These are phyloP conservation scores for Melastoma malabathricum DNA, from an alignment of 345 rosid species.

Conservation along the genomic window DNA sequence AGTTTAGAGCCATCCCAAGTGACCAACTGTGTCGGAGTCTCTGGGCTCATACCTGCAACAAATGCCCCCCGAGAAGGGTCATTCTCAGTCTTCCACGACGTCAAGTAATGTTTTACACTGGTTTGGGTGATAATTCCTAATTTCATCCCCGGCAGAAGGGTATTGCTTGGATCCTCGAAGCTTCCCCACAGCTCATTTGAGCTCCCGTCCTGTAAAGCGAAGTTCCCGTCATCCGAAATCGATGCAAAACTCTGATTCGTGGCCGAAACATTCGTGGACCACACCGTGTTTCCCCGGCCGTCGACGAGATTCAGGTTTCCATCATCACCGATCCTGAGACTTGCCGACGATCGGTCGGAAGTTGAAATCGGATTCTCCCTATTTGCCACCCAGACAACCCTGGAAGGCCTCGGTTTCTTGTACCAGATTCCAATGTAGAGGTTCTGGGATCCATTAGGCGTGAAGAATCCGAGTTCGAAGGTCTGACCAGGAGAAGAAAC, in stretches of 20 bases:
- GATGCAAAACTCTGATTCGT: constrained; percentile 5
- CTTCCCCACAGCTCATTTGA: constrained; percentile 17
- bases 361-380: constrained; percentile 17
- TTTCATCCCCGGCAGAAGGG: constrained; percentile 24
- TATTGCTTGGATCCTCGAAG: constrained; percentile 26
- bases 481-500: background rate
- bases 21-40: constrained; percentile 17
- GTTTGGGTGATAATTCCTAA: constrained; percentile 14
- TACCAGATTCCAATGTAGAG: constrained; percentile 4
- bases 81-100: constrained; percentile 15
- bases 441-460: constrained; percentile 3
- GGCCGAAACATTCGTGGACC: constrained; percentile 13
- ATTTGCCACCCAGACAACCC: constrained; percentile 32
- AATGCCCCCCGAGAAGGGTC: constrained; percentile 21
- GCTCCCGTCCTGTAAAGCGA: constrained; percentile 11
- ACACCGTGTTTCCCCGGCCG: constrained; percentile 3
- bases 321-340: constrained; percentile 7
- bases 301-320: constrained; percentile 17
- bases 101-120: constrained; percentile 9
- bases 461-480: constrained; percentile 7
- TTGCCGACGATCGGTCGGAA: constrained; percentile 8
- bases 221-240: constrained; percentile 19
- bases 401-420: background rate
- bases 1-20: constrained; percentile 5
- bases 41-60: constrained; percentile 9